These are phyloP conservation scores for Solanum pimpinellifolium DNA, from an alignment of 257 asterid species.

Conservation along the genomic window DNA sequence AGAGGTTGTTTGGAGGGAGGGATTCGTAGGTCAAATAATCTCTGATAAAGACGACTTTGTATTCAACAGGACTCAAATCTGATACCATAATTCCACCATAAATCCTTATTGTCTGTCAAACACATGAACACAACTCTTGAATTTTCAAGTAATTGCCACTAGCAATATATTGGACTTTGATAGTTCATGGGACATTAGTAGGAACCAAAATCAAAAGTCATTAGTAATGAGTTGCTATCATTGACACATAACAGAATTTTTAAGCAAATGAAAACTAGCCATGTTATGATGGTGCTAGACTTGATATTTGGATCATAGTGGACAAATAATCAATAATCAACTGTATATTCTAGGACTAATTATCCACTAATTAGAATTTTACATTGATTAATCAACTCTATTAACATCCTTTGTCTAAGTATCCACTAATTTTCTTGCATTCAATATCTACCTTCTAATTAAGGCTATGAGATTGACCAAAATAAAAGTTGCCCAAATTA, in stretches of 20 bases:
- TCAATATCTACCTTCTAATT: not conserved
- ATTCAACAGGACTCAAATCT: rapidly evolving
- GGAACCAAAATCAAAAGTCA: not conserved
- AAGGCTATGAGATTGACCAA: no score
- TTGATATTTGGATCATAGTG: not conserved
- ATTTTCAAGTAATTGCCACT: not conserved
- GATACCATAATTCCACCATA: not conserved
- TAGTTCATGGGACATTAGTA: not conserved
- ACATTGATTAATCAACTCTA: not conserved
- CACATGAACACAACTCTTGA: not conserved
- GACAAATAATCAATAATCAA: not conserved
- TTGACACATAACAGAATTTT: not conserved
- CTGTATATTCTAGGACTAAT: not conserved
- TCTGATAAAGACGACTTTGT: no score
- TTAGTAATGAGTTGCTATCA: not conserved
- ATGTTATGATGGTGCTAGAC: not conserved
- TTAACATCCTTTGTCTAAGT: not conserved
- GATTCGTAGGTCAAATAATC: no score
- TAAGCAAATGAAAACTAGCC: not conserved
- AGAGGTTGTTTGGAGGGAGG: no score
- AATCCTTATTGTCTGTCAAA: not conserved
- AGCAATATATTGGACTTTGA: not conserved
- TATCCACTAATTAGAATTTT: not conserved
- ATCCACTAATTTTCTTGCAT: not conserved
- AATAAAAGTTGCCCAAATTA: not conserved